Base-by-base conservation (phyloP, 495 filamentous ascomycete species). In the Aspergillus conjunctus region DNA sequence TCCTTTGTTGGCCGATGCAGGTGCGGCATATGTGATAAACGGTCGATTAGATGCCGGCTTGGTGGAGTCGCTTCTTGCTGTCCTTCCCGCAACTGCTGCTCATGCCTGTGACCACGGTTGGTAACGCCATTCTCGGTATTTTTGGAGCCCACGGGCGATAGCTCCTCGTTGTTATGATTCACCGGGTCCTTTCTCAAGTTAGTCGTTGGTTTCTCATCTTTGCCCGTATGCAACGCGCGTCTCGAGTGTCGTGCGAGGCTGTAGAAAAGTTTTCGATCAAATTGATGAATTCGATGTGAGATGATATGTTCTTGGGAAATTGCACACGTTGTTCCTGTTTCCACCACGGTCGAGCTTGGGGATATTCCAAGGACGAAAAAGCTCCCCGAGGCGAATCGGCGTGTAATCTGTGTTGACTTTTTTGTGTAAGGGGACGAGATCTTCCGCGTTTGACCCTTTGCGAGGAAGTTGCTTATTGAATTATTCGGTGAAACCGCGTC, bases 1-100 rank as follows among this genome's bases (percentile, higher is more conserved):
- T 96, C 92, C 66, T 96, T 97, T 31, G 88, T 93, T 11, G 94
- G 93, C 37, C 92, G 81, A 74, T 97, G 92, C 21, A 88, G 68
- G 49, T 88, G 83, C 20, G 90, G 84, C 69, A 92, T 84, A 58
- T 85, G 77, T 22, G 85, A 84, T 50, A 92, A 77, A 60, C 90
- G 89, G 58, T 85, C 77, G 32, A 84, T 79, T 1, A 93, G 71
- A 58, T 81, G 77, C 56, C 79, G 80, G 51, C 71, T 72, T 10
- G 66, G 64, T n/a, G 51, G 22, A 30, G 50, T 20, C 17, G 50
- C 34, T 17, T 54, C 58, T 12, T 62, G 64, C 30, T 67, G 60
- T 14, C 53, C 52, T 55, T 66, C 61, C 51, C 54, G 49, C 18
- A 44, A 30, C 9, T 39, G 30, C 21, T 49, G 21, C 26, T 62